Evolutionary conservation across 2,329 filamentous ascomycete species (phyloP).

Genomic region (Arachnomyces sp.): DNA sequence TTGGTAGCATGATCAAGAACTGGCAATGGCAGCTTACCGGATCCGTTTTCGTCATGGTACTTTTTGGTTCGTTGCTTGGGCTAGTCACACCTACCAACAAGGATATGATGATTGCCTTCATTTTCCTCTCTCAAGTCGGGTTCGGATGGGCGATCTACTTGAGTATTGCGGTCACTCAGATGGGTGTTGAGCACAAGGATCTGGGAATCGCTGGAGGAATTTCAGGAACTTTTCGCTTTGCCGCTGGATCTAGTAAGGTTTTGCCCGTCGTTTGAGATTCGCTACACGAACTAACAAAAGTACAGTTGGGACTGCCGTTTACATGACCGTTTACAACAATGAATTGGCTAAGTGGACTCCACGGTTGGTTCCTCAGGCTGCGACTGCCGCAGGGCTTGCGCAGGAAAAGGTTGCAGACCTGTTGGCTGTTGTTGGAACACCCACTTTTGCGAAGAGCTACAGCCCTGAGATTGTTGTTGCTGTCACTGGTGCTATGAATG

Average conservation of each 20-base stretch:
- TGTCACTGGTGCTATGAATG: slow-evolving; percentile 13
- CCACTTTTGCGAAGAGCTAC: slow-evolving; percentile 13
- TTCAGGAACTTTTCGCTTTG: slow-evolving; percentile 36
- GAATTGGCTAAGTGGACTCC: slow-evolving; percentile 23
- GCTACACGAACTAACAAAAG: neutral
- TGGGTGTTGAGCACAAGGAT: slow-evolving; percentile 43
- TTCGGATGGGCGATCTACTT: slow-evolving; percentile 43
- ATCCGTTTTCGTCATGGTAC: slow-evolving; percentile 39
- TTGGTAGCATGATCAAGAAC: slow-evolving; percentile 37
- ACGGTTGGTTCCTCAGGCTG: slow-evolving; percentile 28
- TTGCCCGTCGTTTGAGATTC: neutral
- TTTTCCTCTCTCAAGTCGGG: slow-evolving; percentile 38
- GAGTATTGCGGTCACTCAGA: slow-evolving; percentile 42
- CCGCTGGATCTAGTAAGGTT: slow-evolving; percentile 28
- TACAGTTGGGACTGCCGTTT: slow-evolving; percentile 33
- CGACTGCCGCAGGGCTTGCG: slow-evolving; percentile 27
- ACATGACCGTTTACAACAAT: slow-evolving; percentile 36
- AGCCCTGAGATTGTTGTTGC: slow-evolving; percentile 15
- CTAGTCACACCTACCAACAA: slow-evolving; percentile 37
- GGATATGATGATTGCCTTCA: slow-evolving; percentile 40
- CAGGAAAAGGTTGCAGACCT: slow-evolving; percentile 22
- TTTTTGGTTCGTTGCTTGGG: slow-evolving; percentile 40
- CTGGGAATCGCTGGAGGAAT: slow-evolving; percentile 39
- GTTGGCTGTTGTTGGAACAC: slow-evolving; percentile 19
- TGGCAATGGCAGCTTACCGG: slow-evolving; percentile 42